Evolutionary conservation across 768 basidiomycete species (phyloP).

Genomic region (Dacryopinax spathularia): DNA sequence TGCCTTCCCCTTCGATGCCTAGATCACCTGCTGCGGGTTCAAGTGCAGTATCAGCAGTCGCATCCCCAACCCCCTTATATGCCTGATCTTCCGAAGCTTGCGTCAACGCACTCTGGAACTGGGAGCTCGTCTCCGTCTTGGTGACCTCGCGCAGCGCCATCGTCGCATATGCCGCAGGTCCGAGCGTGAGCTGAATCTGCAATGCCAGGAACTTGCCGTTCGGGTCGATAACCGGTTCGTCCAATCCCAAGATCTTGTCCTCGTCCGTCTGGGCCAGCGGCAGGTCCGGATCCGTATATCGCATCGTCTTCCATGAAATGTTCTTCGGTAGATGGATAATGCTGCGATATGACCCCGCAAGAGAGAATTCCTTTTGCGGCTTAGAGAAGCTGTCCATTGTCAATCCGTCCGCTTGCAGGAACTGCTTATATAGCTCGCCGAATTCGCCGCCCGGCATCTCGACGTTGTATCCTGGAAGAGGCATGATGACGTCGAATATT

Average conservation of each 20-base stretch:
- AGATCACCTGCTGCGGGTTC: neutral
- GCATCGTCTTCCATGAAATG: slow-evolving; percentile 65
- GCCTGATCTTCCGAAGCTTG: slow-evolving; percentile 68
- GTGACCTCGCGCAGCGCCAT: slow-evolving; percentile 95
- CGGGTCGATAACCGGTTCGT: slow-evolving; percentile 48
- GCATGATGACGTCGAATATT: slow-evolving; percentile 93
- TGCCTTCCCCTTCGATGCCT: neutral
- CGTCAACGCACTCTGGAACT: slow-evolving; percentile 72
- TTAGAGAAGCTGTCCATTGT: slow-evolving; percentile 81
- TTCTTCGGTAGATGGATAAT: slow-evolving; percentile 76
- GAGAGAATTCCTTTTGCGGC: slow-evolving; percentile 88
- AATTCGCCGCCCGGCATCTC: slow-evolving; percentile 78
- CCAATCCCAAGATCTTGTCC: slow-evolving; percentile 72
- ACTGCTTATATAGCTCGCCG: slow-evolving; percentile 74
- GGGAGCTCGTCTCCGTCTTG: slow-evolving; percentile 88
- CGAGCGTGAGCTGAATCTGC: slow-evolving; percentile 71
- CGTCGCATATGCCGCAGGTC: slow-evolving; percentile 88
- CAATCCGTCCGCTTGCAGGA: slow-evolving; percentile 70
- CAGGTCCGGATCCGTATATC: slow-evolving; percentile 88
- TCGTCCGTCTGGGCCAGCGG: slow-evolving; percentile 90
- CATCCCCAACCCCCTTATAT: slow-evolving; percentile 41
- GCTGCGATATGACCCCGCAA: slow-evolving; percentile 85
- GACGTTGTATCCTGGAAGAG: slow-evolving; percentile 90
- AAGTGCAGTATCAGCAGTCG: slow-evolving; percentile 2
- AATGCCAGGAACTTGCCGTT: slow-evolving; percentile 79